phyloP scores from a whole-genome alignment of 768 basidiomycete species.

The Tephrocybe rancida region DNA sequence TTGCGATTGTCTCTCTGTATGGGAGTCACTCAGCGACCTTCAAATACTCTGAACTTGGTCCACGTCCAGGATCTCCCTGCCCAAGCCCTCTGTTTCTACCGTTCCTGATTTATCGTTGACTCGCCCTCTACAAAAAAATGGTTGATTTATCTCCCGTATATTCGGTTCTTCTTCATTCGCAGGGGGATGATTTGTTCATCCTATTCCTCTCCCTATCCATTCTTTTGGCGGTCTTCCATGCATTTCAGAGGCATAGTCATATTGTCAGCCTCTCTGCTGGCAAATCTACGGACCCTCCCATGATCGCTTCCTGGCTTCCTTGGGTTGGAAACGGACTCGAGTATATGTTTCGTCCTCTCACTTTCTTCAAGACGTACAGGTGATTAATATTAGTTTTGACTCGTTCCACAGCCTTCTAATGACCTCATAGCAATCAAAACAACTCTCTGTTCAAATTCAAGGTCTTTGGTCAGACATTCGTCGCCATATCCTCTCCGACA shows the following conservation, averaged over 20 bases:
- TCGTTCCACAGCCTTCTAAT: neutral
- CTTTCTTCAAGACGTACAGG: neutral
- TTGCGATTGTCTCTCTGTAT: too few species aligned
- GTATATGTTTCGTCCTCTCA: neutral
- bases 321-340: neutral
- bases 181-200: neutral
- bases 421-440: neutral
- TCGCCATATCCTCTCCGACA: conserved; percentile 2
- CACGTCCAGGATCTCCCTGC: too few species aligned
- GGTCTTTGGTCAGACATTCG: neutral
- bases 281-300: neutral
- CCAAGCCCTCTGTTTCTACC: too few species aligned
- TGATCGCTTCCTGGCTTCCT: neutral
- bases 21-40: too few species aligned
- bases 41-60: too few species aligned
- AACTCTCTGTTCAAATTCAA: neutral
- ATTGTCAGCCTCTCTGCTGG: neutral
- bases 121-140: too few species aligned
- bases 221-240: neutral
- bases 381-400: neutral
- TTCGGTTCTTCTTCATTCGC: neutral
- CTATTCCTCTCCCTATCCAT: neutral
- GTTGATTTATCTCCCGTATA: neutral
- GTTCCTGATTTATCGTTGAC: too few species aligned
- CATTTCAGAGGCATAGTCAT: neutral